Evolutionary conservation across 2,329 filamentous ascomycete species (phyloP).

Genomic region (Fusarium verrucosum): DNA sequence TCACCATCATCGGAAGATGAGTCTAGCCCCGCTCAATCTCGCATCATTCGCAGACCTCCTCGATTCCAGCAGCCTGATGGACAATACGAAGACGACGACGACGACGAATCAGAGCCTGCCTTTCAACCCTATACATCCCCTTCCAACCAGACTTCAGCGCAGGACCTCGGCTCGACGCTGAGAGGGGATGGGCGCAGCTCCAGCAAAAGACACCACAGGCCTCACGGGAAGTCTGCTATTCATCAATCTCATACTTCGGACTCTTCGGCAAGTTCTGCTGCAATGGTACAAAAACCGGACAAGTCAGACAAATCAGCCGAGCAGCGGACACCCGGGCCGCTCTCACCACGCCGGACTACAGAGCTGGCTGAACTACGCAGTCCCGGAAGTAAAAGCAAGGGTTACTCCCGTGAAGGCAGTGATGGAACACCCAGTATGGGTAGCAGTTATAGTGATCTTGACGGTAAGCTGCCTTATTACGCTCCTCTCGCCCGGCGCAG

Average conservation of each 20-base stretch:
- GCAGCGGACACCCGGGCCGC: conserved; percentile 53
- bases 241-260: conserved; percentile 67
- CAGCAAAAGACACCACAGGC: conserved; percentile 44
- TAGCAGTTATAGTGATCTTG: conserved; percentile 86
- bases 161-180: conserved; percentile 64
- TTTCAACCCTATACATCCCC: conserved; percentile 60
- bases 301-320: conserved; percentile 46
- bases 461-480: conserved; percentile 61
- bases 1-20: conserved; percentile 58
- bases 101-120: conserved; percentile 65
- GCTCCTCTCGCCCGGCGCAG: not conserved
- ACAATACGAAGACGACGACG: conserved; percentile 60
- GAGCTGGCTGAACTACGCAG: conserved; percentile 67
- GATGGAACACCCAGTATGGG: conserved; percentile 83
- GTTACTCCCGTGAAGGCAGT: conserved; percentile 68
- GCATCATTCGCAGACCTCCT: conserved; percentile 68
- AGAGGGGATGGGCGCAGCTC: conserved; percentile 55
- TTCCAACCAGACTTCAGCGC: conserved; percentile 49
- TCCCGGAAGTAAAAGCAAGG: conserved; percentile 60
- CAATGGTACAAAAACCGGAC: conserved; percentile 49
- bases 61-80: conserved; percentile 57
- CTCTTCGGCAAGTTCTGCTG: conserved; percentile 67
- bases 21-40: conserved; percentile 65
- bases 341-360: conserved; percentile 67
- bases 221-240: conserved; percentile 48